These are phyloP conservation scores for Jatropha multifida DNA, from an alignment of 441 rosid genomes.

Conservation along the genomic window DNA sequence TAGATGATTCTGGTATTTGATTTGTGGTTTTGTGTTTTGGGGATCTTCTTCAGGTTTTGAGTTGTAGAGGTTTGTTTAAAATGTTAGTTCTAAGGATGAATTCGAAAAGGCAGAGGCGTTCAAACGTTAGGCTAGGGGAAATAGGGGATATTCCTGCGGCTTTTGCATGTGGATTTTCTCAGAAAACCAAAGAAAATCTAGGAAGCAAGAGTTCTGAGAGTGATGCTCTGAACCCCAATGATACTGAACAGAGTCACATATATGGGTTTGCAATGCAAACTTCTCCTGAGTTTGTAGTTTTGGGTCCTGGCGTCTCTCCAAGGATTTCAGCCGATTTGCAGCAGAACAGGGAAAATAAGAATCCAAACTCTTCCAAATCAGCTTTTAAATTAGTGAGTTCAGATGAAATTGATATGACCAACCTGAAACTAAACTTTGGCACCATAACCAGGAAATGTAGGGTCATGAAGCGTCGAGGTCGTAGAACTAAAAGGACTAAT, in stretches of 20 bases:
- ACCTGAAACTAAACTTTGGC: constrained; percentile 38
- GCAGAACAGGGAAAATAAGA: constrained; percentile 39
- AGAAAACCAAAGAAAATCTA: constrained; percentile 21
- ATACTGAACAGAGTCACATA: constrained; percentile 11
- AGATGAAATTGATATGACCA: constrained; percentile 25
- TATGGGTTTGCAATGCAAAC: constrained; percentile 22
- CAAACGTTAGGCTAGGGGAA: constrained; percentile 60
- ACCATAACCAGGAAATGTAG: constrained; percentile 48
- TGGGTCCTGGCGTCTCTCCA: constrained; percentile 26
- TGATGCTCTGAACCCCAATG: constrained; percentile 24
- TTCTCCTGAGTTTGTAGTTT: constrained; percentile 24
- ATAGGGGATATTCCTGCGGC: constrained; percentile 61
- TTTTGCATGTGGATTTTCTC: constrained; percentile 49
- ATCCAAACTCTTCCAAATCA: constrained; percentile 41
- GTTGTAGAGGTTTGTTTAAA: constrained; percentile 19
- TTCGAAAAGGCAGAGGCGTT: constrained; percentile 53
- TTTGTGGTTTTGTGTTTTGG: constrained; percentile 26
- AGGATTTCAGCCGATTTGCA: constrained; percentile 31
- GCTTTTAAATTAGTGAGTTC: constrained; percentile 23
- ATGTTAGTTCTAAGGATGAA: constrained; percentile 52
- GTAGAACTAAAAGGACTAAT: constrained; percentile 21
- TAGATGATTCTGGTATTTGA: constrained; percentile 9
- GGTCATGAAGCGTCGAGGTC: constrained; percentile 49
- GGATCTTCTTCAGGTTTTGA: constrained; percentile 25
- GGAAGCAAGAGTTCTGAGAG: constrained; percentile 34